Conservation (phyloP, 1,284 basidiomycete species). For the Boletus subluridellus region DNA sequence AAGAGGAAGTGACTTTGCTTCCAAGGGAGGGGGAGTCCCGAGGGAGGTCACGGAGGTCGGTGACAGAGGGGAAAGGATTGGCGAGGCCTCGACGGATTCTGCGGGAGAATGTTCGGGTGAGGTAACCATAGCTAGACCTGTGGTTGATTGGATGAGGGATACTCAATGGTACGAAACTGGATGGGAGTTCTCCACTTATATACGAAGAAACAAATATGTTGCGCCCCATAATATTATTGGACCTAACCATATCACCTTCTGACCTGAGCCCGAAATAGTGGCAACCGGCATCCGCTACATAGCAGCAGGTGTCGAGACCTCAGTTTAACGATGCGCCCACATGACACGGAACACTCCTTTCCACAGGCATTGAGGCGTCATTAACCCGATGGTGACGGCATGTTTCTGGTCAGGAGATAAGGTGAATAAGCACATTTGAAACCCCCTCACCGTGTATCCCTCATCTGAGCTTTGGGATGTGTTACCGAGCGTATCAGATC, state of each 20-base stretch:
- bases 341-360: not conserved
- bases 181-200: not conserved
- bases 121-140: not conserved
- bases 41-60: slow-evolving; percentile 1
- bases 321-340: not conserved
- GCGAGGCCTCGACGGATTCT: not conserved
- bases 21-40: slow-evolving; percentile 2
- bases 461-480: not conserved
- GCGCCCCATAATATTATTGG: not conserved
- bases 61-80: not conserved
- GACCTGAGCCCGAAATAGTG: not conserved
- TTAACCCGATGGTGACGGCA: slow-evolving; percentile 3
- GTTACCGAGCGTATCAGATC: not conserved
- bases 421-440: not conserved
- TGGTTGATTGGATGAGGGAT: not conserved
- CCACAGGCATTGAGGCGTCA: not conserved
- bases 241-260: not conserved
- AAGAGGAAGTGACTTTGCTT: not conserved
- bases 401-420: slow-evolving; percentile 7
- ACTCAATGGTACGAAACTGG: not conserved
- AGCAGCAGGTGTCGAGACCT: not conserved
- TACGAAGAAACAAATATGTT: not conserved
- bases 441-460: not conserved
- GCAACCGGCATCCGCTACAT: not conserved
- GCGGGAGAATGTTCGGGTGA: not conserved